Evolutionary conservation across 2,329 filamentous ascomycete species (phyloP).

Genomic region (Hypomyces perniciosus): DNA sequence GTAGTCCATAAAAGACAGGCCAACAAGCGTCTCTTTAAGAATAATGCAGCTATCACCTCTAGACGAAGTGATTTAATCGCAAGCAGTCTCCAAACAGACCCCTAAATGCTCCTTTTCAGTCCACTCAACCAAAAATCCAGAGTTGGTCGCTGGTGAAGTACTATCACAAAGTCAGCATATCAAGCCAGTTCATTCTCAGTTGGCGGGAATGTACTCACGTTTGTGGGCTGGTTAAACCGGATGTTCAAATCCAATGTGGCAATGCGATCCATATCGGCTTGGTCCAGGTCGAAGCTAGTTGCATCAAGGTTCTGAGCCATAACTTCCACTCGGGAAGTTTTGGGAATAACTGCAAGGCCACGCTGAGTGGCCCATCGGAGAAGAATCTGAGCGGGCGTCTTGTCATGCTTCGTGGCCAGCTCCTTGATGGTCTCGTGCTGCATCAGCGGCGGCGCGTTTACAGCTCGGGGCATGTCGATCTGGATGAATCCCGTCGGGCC

Average conservation of each 20-base stretch:
- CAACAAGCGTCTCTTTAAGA: not conserved
- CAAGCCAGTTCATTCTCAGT: not conserved
- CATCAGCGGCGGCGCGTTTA: conserved; percentile 62
- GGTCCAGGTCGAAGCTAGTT: conserved; percentile 57
- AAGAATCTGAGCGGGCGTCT: conserved; percentile 73
- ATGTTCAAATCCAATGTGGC: conserved; percentile 57
- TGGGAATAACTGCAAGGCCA: conserved; percentile 74
- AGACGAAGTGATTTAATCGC: not conserved
- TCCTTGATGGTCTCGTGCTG: conserved; percentile 58
- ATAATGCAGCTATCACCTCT: not conserved
- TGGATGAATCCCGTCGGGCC: conserved; percentile 75
- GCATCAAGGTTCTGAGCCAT: conserved; percentile 64
- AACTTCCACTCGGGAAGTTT: conserved; percentile 51
- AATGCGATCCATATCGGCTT: conserved; percentile 63
- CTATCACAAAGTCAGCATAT: conserved; percentile 23
- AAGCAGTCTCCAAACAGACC: not conserved
- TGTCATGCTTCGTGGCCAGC: conserved; percentile 64
- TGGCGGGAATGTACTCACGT: conserved; percentile 44
- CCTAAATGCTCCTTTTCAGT: not conserved
- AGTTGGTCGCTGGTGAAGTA: conserved; percentile 52
- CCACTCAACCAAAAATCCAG: conserved; percentile 47
- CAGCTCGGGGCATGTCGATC: conserved; percentile 56
- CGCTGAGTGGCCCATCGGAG: conserved; percentile 84
- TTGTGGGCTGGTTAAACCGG: conserved; percentile 71
- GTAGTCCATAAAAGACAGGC: not conserved